A percentile compares a stretch with the other conserved stretches of the same genome.
Evolutionary conservation across 176 grass and related monocot genomes (phyloP).

Genomic region (Phoenix dactylifera): DNA sequence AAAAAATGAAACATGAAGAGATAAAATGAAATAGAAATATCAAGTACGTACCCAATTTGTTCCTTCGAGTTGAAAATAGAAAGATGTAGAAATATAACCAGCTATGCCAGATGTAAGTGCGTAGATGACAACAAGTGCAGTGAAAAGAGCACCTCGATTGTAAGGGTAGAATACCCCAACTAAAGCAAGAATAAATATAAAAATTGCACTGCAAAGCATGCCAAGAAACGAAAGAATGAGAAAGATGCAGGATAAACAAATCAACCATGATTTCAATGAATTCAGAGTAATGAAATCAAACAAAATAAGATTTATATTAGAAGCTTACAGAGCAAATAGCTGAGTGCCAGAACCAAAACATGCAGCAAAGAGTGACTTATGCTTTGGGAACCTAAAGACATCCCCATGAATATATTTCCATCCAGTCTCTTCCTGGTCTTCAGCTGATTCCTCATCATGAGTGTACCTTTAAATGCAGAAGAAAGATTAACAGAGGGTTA

Average conservation of each 20-base stretch:
- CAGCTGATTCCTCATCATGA: slow-evolving; percentile 13
- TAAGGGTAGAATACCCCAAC: slow-evolving; percentile 12
- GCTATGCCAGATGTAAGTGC: slow-evolving; percentile 13
- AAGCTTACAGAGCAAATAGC: slow-evolving; percentile 11
- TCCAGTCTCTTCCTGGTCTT: slow-evolving; percentile 13
- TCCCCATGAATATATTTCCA: slow-evolving; percentile 15
- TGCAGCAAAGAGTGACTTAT: slow-evolving; percentile 7
- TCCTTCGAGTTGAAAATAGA: slow-evolving; percentile 7
- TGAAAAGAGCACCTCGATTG: slow-evolving; percentile 11
- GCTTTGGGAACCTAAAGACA: slow-evolving; percentile 3
- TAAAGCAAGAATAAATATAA: slow-evolving; percentile 11
- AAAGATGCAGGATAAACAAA: background rate
- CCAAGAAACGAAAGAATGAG: background rate
- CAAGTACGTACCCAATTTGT: slow-evolving; percentile 1
- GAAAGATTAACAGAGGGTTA: background rate
- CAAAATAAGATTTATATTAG: background rate
- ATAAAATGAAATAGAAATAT: background rate
- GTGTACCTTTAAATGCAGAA: slow-evolving; percentile 1
- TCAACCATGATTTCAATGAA: background rate
- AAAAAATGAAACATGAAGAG: too few relatives aligned
- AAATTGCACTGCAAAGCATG: background rate
- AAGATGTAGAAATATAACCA: slow-evolving; percentile 4
- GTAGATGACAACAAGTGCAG: slow-evolving; percentile 13
- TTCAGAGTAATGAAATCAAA: background rate
- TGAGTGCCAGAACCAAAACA: slow-evolving; percentile 8